Conservation (phyloP, 768 basidiomycete genomes). For the Collybia sp. region DNA sequence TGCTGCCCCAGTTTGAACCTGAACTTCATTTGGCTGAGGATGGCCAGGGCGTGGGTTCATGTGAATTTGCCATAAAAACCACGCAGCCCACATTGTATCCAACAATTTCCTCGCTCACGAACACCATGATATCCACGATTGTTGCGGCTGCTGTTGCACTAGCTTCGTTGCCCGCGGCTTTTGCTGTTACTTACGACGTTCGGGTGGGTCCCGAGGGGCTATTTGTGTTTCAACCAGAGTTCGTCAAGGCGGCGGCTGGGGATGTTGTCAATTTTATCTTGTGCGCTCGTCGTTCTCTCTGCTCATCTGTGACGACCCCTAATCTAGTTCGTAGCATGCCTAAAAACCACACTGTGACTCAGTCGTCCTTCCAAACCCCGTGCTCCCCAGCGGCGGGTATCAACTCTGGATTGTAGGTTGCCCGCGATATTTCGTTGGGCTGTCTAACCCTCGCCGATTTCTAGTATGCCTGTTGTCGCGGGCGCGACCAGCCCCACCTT, state of each 20-base stretch:
- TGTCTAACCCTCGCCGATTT: not conserved
- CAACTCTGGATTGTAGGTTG: slow-evolving; percentile 22
- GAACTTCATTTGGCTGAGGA: too few relatives aligned
- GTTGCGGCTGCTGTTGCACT: too few relatives aligned
- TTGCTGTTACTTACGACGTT: slow-evolving; percentile 7
- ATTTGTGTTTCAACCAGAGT: slow-evolving; percentile 12
- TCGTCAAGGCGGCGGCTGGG: slow-evolving; percentile 10
- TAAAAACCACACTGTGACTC: slow-evolving; percentile 27
- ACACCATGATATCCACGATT: too few relatives aligned
- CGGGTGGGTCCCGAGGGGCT: slow-evolving; percentile 12
- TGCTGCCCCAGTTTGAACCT: too few relatives aligned
- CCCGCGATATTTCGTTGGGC: not conserved
- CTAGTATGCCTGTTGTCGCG: slow-evolving; percentile 15
- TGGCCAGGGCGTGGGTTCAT: too few relatives aligned
- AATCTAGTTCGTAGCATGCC: slow-evolving; percentile 9
- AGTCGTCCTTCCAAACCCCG: slow-evolving; percentile 27
- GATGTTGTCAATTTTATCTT: slow-evolving; percentile 15
- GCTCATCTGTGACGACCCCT: not conserved
- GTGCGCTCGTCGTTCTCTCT: slow-evolving; percentile 4
- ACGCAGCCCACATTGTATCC: too few relatives aligned
- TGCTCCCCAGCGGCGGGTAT: slow-evolving; percentile 14
- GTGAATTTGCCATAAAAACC: too few relatives aligned
- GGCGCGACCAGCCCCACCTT: slow-evolving; percentile 31
- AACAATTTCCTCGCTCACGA: too few relatives aligned
- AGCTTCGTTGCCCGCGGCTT: not conserved